Evolutionary conservation across 2,329 filamentous ascomycete genomes (phyloP).

Genomic region (Penicillium thymicola): DNA sequence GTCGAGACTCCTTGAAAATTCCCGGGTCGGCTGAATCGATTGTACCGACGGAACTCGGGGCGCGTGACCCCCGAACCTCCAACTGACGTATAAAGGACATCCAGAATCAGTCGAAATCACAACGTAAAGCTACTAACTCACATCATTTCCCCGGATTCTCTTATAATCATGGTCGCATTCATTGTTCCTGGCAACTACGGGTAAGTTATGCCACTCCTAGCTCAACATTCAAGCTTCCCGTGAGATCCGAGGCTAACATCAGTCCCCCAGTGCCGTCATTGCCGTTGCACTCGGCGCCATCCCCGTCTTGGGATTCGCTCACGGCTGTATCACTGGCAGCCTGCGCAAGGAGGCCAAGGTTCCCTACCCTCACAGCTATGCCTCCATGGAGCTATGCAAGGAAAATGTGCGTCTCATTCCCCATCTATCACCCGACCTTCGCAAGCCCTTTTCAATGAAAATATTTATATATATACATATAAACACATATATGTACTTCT

Average conservation of each 20-base stretch:
- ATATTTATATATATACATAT: neutral
- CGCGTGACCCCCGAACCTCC: neutral
- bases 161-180: constrained; percentile 39
- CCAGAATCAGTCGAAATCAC: neutral
- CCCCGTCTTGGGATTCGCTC: constrained; percentile 51
- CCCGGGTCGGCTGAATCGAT: constrained; percentile 11
- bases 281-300: constrained; percentile 54
- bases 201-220: constrained; percentile 29
- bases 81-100: constrained; percentile 7
- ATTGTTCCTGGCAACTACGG: constrained; percentile 50
- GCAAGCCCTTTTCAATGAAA: neutral
- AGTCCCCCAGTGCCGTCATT: constrained; percentile 51
- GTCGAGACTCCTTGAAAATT: neutral
- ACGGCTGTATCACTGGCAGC: constrained; percentile 45
- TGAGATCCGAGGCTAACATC: constrained; percentile 1
- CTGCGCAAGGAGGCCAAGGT: constrained; percentile 54
- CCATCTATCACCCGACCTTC: neutral
- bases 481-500: neutral
- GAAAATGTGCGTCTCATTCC: constrained; percentile 34
- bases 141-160: neutral
- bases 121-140: neutral
- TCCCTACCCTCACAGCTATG: constrained; percentile 58
- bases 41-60: constrained; percentile 5
- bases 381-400: constrained; percentile 53
- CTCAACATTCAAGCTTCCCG: neutral